A percentile compares a stretch with the other conserved stretches of the same genome.
phyloP scores from a whole-genome alignment of 129 eudicot species.

The Pseudognaphalium luteoalbum region DNA sequence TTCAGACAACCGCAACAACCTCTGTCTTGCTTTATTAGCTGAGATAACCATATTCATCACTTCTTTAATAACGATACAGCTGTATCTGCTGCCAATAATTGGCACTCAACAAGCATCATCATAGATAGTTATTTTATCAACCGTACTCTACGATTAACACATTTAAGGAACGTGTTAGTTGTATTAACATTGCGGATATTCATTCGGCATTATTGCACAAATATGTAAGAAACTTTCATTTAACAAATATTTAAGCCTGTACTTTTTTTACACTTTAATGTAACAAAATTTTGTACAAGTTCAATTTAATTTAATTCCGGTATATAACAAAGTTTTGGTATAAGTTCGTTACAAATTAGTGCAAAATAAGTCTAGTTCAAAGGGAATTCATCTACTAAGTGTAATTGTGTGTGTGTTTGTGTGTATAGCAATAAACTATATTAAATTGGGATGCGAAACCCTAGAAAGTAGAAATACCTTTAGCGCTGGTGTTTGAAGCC shows the following conservation, averaged over 20 bases:
- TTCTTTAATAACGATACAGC: conserved; percentile 20
- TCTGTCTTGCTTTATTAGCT: conserved; percentile 86
- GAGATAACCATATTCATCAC: conserved; percentile 39
- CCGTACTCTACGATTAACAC: background rate
- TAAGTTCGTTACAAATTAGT: no score
- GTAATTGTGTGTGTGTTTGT: background rate
- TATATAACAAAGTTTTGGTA: no score
- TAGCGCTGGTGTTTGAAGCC: conserved; percentile 41
- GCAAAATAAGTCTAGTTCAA: no score
- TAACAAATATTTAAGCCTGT: no score
- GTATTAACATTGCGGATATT: conserved; percentile 12
- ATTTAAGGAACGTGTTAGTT: background rate
- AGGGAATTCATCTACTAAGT: conserved; percentile 1
- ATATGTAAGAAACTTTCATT: no score
- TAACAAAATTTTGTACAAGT: background rate
- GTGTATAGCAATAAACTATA: conserved; percentile 5
- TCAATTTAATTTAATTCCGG: background rate
- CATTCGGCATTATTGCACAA: background rate
- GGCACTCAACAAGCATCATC: conserved; percentile 32
- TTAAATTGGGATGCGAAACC: background rate
- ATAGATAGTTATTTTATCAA: background rate
- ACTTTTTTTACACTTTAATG: no score
- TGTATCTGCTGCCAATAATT: conserved; percentile 21
- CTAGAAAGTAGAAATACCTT: background rate
- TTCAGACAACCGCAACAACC: conserved; percentile 89